Evolutionary conservation across 768 basidiomycete genomes (phyloP).

Genomic region (Psilocybe sp.): DNA sequence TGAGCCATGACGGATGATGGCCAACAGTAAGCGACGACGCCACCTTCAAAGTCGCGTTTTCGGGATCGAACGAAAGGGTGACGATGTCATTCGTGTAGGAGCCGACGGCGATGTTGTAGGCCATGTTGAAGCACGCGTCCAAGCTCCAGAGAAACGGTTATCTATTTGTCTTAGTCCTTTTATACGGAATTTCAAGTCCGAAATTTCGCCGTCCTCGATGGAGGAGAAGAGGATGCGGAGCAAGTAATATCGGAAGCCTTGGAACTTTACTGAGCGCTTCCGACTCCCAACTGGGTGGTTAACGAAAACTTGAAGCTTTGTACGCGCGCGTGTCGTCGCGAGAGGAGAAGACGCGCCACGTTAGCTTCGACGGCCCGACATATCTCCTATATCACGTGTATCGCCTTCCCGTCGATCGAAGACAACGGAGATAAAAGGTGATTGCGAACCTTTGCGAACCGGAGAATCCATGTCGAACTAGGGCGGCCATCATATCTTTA

Average conservation of each 20-base stretch:
- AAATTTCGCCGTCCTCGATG: slow-evolving; percentile 19
- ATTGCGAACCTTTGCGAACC: background rate
- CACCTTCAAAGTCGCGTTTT: slow-evolving; percentile 39
- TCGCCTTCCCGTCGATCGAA: slow-evolving; percentile 7
- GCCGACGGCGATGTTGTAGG: slow-evolving; percentile 52
- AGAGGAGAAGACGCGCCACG: slow-evolving; percentile 1
- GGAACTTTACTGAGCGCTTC: background rate
- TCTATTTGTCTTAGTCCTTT: slow-evolving; percentile 4
- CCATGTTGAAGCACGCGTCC: slow-evolving; percentile 21
- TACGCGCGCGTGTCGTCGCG: background rate
- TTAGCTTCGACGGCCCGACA: slow-evolving; percentile 9
- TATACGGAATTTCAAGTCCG: slow-evolving; percentile 17
- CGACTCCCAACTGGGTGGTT: background rate
- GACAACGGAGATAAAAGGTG: slow-evolving; percentile 14
- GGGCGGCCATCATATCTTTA: slow-evolving; percentile 1
- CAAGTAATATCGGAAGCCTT: background rate
- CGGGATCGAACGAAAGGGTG: slow-evolving; percentile 62
- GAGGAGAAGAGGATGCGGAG: background rate
- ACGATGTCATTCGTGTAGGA: slow-evolving; percentile 66
- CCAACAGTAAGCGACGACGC: slow-evolving; percentile 48
- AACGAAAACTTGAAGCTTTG: background rate
- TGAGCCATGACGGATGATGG: slow-evolving; percentile 75
- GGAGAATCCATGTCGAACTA: background rate
- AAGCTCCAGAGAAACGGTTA: slow-evolving; percentile 6
- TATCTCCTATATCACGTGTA: slow-evolving; percentile 17